Percentiles rank a stretch among this genome's conserved stretches.
phyloP scores from a whole-genome alignment of 495 filamentous ascomycete species.

The Hypoxylon lenormandii region DNA sequence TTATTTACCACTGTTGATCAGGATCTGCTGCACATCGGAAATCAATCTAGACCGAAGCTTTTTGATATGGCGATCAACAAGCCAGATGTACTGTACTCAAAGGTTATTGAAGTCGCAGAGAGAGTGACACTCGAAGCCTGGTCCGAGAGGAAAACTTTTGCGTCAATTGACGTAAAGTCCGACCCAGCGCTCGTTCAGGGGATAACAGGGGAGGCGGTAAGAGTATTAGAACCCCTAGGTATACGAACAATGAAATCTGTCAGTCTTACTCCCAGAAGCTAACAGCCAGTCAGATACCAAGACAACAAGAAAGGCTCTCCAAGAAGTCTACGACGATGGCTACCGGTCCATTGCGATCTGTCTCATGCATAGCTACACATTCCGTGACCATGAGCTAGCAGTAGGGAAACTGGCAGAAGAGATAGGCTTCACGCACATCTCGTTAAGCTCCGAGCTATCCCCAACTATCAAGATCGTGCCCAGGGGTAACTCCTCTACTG shows the following conservation, averaged over 20 bases:
- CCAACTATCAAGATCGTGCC: slow-evolving; percentile 95
- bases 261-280: slow-evolving; percentile 70
- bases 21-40: slow-evolving; percentile 88
- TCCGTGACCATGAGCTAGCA: slow-evolving; percentile 75
- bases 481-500: slow-evolving; percentile 83
- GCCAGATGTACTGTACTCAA: slow-evolving; percentile 81
- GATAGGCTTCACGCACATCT: slow-evolving; percentile 81
- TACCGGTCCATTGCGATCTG: slow-evolving; percentile 71
- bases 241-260: neutral
- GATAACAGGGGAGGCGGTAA: slow-evolving; percentile 53
- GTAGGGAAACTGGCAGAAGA: slow-evolving; percentile 75
- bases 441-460: slow-evolving; percentile 80
- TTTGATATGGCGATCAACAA: slow-evolving; percentile 84
- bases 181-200: slow-evolving; percentile 35
- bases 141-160: slow-evolving; percentile 67
- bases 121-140: slow-evolving; percentile 87
- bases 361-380: slow-evolving; percentile 85
- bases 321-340: neutral
- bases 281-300: slow-evolving; percentile 72
- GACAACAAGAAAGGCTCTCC: slow-evolving; percentile 61
- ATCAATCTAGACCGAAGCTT: slow-evolving; percentile 84
- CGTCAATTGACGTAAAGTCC: slow-evolving; percentile 57
- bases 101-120: slow-evolving; percentile 83
- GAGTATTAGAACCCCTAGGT: slow-evolving; percentile 23
- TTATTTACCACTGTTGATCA: slow-evolving; percentile 50